These are phyloP conservation scores for Primulina tabacum DNA, from an alignment of 257 asterid genomes.

Conservation along the genomic window DNA sequence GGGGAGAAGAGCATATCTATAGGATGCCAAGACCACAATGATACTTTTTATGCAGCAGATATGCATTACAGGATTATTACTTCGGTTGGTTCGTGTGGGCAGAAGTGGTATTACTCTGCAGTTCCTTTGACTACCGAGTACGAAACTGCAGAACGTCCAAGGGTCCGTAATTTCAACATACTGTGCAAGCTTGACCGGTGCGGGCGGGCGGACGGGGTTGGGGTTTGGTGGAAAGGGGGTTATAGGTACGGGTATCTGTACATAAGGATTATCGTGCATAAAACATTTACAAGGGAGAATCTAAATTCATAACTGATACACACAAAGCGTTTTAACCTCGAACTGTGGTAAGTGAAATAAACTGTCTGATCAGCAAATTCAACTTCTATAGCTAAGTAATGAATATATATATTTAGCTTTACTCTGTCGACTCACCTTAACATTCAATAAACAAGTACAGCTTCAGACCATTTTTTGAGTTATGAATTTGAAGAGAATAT, in stretches of 20 bases:
- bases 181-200: not conserved
- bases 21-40: constrained; percentile 42
- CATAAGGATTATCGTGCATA: too few species aligned
- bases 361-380: not conserved
- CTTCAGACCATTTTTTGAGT: not conserved
- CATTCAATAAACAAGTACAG: not conserved
- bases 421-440: not conserved
- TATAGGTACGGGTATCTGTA: not conserved
- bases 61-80: not conserved
- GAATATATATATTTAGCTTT: too few species aligned
- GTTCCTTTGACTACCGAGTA: not conserved
- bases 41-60: not conserved
- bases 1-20: constrained; percentile 69
- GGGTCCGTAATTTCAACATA: not conserved
- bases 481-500: not conserved
- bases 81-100: not conserved
- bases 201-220: not conserved
- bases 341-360: too few species aligned
- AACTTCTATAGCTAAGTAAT: not conserved
- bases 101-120: not conserved
- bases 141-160: not conserved
- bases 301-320: not conserved
- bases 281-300: not conserved
- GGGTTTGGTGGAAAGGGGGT: not conserved
- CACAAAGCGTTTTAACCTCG: too few species aligned